Percentiles rank a stretch among this genome's conserved stretches.
Evolutionary conservation across 345 rosid species (phyloP).

Genomic region (Eutrema heterophyllum): DNA sequence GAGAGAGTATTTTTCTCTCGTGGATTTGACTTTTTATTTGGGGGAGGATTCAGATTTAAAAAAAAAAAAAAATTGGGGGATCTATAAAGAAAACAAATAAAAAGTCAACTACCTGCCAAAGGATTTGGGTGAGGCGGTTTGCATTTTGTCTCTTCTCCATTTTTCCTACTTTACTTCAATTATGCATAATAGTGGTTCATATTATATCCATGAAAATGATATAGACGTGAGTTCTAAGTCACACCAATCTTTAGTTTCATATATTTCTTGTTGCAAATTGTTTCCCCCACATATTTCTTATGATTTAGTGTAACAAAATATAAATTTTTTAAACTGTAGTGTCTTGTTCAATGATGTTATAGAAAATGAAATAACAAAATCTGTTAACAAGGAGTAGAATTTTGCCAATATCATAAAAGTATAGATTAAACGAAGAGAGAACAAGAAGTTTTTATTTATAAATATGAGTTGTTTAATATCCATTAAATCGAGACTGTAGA

Average conservation of each 20-base stretch:
- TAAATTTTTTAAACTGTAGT: too few species aligned
- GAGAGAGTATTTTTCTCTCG: slow-evolving; percentile 24
- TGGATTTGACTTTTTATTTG: slow-evolving; percentile 32
- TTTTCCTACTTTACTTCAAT: not conserved
- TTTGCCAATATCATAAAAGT: not conserved
- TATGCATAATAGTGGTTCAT: slow-evolving; percentile 8
- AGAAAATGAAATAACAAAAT: not conserved
- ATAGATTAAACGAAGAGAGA: not conserved
- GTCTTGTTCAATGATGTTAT: too few species aligned
- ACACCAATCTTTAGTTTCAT: slow-evolving; percentile 17
- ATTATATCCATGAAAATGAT: slow-evolving; percentile 28
- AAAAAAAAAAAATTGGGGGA: not conserved
- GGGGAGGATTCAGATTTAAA: not conserved
- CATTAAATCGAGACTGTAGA: too few species aligned
- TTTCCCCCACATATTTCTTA: not conserved
- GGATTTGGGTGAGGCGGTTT: slow-evolving; percentile 24
- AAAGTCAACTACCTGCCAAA: slow-evolving; percentile 37
- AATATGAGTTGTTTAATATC: too few species aligned
- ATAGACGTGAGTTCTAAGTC: slow-evolving; percentile 28
- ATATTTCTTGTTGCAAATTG: slow-evolving; percentile 1
- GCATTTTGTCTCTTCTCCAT: slow-evolving; percentile 16
- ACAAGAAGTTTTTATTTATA: not conserved
- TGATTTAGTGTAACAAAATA: not conserved
- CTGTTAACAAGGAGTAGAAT: not conserved
- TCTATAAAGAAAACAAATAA: slow-evolving; percentile 21